phyloP scores from a whole-genome alignment of 345 rosid genomes.

The Corchorus capsularis region DNA sequence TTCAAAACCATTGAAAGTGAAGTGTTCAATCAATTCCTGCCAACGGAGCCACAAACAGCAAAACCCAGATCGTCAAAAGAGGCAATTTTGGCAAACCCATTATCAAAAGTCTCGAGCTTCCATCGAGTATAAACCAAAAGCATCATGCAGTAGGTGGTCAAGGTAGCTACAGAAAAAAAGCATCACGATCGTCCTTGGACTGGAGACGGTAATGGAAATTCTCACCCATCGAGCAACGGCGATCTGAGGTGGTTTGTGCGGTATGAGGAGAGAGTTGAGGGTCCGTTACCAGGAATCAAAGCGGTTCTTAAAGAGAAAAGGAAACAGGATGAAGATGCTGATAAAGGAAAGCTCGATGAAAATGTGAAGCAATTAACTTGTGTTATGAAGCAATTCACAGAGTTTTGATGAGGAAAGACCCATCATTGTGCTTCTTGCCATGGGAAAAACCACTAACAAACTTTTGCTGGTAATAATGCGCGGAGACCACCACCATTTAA shows the following conservation, averaged over 20 bases:
- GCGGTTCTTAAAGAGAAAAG: slow-evolving; percentile 40
- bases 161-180: too few relatives aligned
- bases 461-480: slow-evolving; percentile 57
- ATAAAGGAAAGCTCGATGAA: slow-evolving; percentile 6
- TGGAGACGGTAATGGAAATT: too few relatives aligned
- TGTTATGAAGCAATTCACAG: slow-evolving; percentile 79
- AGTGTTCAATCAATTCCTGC: too few relatives aligned
- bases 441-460: slow-evolving; percentile 91
- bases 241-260: not conserved
- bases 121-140: too few relatives aligned
- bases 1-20: too few relatives aligned
- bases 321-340: not conserved
- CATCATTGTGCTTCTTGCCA: slow-evolving; percentile 80
- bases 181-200: too few relatives aligned
- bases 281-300: slow-evolving; percentile 30
- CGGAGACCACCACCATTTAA: not conserved
- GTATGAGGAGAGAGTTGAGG: slow-evolving; percentile 29
- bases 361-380: slow-evolving; percentile 45
- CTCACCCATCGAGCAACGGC: not conserved
- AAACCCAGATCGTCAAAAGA: too few relatives aligned
- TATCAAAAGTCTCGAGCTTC: too few relatives aligned
- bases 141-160: too few relatives aligned
- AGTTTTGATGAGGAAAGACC: slow-evolving; percentile 83
- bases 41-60: too few relatives aligned
- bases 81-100: too few relatives aligned